Conservation (phyloP, 2,329 filamentous ascomycete species). For the Xylariomycetidae sp. region DNA sequence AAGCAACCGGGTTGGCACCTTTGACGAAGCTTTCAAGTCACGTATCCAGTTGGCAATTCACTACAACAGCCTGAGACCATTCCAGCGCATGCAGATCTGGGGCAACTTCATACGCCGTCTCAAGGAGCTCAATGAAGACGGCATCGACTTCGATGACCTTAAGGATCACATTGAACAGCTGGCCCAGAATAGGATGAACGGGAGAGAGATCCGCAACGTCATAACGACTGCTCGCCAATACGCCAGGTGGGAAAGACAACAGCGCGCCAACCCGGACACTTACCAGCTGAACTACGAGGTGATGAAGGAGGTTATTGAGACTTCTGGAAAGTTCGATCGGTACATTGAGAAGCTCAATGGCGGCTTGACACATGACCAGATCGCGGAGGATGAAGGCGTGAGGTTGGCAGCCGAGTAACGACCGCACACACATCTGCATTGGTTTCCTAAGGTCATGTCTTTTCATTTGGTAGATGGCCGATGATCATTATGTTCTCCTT, state of each 20-base stretch:
- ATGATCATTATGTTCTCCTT: too few species aligned
- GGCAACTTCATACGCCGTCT: slow-evolving; percentile 12
- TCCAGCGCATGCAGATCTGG: slow-evolving; percentile 13
- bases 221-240: slow-evolving; percentile 19
- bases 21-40: slow-evolving; percentile 20
- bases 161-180: slow-evolving; percentile 22
- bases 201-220: slow-evolving; percentile 35
- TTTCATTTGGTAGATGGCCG: too few species aligned
- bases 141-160: slow-evolving; percentile 12
- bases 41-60: slow-evolving; percentile 15
- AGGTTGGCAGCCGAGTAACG: slow-evolving; percentile 1
- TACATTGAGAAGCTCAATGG: slow-evolving; percentile 3
- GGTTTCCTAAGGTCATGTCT: too few species aligned
- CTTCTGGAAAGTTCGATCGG: slow-evolving; percentile 1
- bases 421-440: neutral
- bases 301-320: slow-evolving; percentile 4
- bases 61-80: slow-evolving; percentile 11
- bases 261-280: too few species aligned
- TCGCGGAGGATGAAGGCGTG: slow-evolving; percentile 1
- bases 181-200: slow-evolving; percentile 31
- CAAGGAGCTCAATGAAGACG: slow-evolving; percentile 1
- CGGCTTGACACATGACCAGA: slow-evolving; percentile 4
- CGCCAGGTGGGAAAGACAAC: slow-evolving; percentile 1
- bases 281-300: slow-evolving; percentile 1
- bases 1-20: slow-evolving; percentile 26